phyloP scores from a whole-genome alignment of 352 stramenopile genomes.

The Stephanocyclus meneghinianus region DNA sequence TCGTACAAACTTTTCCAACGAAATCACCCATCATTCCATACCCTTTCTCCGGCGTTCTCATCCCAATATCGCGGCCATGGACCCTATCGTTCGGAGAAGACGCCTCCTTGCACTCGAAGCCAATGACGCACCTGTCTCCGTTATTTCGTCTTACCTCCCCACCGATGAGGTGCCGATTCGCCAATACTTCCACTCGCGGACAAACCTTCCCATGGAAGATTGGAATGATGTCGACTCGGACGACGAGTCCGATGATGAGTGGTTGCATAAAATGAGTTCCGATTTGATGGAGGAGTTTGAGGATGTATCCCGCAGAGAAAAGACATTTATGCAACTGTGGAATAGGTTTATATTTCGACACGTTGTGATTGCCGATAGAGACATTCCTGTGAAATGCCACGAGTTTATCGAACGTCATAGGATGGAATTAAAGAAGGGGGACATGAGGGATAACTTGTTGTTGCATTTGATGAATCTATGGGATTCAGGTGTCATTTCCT shows the following conservation, averaged over 20 bases:
- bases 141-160: conserved; percentile 30
- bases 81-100: conserved; percentile 11
- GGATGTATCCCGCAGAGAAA: conserved; percentile 55
- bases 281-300: conserved; percentile 63
- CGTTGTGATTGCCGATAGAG: conserved; percentile 48
- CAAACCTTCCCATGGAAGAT: conserved; percentile 45
- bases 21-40: conserved; percentile 6
- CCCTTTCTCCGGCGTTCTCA: conserved; percentile 21
- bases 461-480: conserved; percentile 64
- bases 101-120: conserved; percentile 25
- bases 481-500: conserved; percentile 52
- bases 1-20: background rate
- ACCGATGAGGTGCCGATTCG: conserved; percentile 26
- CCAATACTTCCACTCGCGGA: conserved; percentile 51
- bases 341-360: conserved; percentile 56
- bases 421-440: conserved; percentile 26
- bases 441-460: conserved; percentile 47
- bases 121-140: conserved; percentile 20
- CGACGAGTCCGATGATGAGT: conserved; percentile 41
- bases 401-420: conserved; percentile 47
- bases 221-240: conserved; percentile 36
- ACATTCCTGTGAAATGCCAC: conserved; percentile 40
- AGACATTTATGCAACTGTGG: conserved; percentile 65
- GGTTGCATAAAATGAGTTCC: conserved; percentile 36
- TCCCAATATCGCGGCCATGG: conserved; percentile 15